Base-by-base conservation (phyloP, 805 yeast species). In the Suhomyces prunicola region DNA sequence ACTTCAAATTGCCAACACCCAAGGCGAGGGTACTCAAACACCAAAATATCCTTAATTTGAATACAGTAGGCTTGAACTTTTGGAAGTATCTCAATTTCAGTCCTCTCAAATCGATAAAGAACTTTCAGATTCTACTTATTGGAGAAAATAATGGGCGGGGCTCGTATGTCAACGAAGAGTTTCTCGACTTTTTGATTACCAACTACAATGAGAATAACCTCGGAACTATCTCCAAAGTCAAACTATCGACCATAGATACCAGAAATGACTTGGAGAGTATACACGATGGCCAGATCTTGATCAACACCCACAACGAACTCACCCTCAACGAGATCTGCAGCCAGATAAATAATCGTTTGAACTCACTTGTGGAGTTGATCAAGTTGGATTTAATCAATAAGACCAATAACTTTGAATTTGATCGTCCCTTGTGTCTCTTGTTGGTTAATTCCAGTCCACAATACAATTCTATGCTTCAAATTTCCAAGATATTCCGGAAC, bases 71-170 rank as follows among this genome's bases (percentile, higher is more conserved):
- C 47, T 65, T 79, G 15, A 66, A 68, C 54, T 80, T 79, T 60
- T 86, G 86, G 91, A 83, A 74, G 59, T 69, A 76, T 44, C 62
- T 88, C 59, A 80, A 82, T 53, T 74, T 87, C 48, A 77, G 78
- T 44, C 89, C 93, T 0, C 59, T 79, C 6, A 64, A 66, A 23
- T 78, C 77, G 1, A 66, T 70, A 1, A 85, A 86, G 55, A 71
- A 80, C 53, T 79, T 85, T 54, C 80, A 79, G 51, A 66, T 83
- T 6, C 56, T 87, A 7, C 60, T 85, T 54, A 60, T 88, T 1
- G 58, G 72, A 2, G 78, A 75, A 55, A 51, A 54, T 27, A 56
- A 53, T 15, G 50, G 59, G 50, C 51, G 48, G 51, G 50, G 57
- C 56, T 39, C 72, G 68, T 23, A 60, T 27, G 62, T 70, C 39